Conservation (phyloP, 305 asterid genomes). For the Ilex paraguariensis region DNA sequence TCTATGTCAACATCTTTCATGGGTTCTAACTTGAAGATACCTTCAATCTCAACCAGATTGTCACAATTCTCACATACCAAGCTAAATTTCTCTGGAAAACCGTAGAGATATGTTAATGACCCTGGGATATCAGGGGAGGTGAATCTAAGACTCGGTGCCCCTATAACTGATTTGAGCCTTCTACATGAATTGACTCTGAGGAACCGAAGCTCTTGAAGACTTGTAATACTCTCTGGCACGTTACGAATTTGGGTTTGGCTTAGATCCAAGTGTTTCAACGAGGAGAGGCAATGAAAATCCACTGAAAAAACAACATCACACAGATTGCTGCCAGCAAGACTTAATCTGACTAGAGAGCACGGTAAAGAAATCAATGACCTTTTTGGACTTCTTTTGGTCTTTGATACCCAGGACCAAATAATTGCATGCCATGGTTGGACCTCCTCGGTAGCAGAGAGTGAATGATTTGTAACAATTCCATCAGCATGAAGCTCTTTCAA, state of each 20-base stretch:
- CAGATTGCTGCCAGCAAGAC: conserved; percentile 16
- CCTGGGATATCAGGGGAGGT: conserved; percentile 6
- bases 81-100: background rate
- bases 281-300: conserved; percentile 14
- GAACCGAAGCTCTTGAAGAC: conserved; percentile 10
- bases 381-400: conserved; percentile 4
- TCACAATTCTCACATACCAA: background rate
- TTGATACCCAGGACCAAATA: conserved; percentile 8
- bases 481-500: background rate
- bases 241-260: conserved; percentile 10
- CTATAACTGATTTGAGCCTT: conserved; percentile 13
- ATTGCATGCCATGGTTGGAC: conserved; percentile 12
- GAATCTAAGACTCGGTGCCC: conserved; percentile 13
- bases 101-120: conserved; percentile 4
- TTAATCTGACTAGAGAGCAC: conserved; percentile 10
- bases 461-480: background rate
- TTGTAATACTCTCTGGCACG: conserved; percentile 10
- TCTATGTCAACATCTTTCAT: no score
- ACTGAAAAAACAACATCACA: conserved; percentile 11
- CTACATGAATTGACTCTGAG: conserved; percentile 12
- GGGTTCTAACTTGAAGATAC: background rate
- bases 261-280: conserved; percentile 10
- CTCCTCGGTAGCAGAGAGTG: background rate
- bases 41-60: conserved; percentile 14
- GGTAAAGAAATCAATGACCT: conserved; percentile 18